Evolutionary conservation across 257 asterid genomes (phyloP), one percentile per base, ranked within the genome.

Genomic region (Thymus quinquecostatus): DNA sequence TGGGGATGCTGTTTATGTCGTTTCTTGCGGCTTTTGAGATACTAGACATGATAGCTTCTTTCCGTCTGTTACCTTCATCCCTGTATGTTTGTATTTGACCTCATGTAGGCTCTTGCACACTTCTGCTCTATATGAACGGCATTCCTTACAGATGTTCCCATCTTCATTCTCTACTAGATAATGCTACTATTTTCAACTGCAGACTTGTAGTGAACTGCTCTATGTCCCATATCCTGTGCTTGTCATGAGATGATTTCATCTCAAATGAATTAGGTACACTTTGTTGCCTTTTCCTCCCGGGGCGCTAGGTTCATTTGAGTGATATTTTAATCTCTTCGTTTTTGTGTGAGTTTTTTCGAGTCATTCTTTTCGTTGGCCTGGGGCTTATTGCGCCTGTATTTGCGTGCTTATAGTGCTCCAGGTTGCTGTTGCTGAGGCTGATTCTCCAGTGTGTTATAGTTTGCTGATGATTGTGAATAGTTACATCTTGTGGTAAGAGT

Each of bases 21-120:
- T 36, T 38, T 5, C 43, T 55, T 72, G 9, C 58, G 53, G 75
- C 53, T 49, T 57, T 49, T 68, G 72, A 79, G 69, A 59, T 65
- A 62, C 67, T 76, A 68, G 71, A 53, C 48, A 32, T 77, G 36
- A 72, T 55, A 30, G 67, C 51, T 56, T 44, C 21, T 54, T 49
- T 13, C 34, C 28, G 1, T 56, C 38, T 29, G 68, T 27, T 47
- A 13, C 49, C 30, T 60, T 63, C 51, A 36, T 9, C 6, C 9
- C 1, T 5, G 4, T 43, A 48, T 44, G 60, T 33, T n/a, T 27
- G 66, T 58, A 51, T 33, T 57, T 10, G 33, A 28, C 65, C n/a
- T 44, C 14, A 6, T 13, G 43, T 45, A 59, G 64, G 59, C 43
- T 65, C 56, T 2, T 65, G 47, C 6, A 5, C n/a, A 5, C 11